Evolutionary conservation across 2,329 filamentous ascomycete species (phyloP).

Genomic region (Xylaria sp.): DNA sequence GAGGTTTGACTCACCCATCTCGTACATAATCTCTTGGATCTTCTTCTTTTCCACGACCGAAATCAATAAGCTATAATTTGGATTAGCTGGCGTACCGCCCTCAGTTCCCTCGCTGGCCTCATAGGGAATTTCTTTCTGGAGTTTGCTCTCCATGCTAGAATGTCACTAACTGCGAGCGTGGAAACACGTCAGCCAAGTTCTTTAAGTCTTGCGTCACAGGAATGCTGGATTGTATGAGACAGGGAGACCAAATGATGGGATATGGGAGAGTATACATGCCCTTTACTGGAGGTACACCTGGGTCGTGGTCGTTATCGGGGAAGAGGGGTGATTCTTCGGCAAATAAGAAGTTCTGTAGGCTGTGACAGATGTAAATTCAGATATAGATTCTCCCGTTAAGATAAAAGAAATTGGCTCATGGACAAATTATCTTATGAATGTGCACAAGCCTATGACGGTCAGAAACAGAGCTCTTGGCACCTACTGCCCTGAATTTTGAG

Average conservation of each 20-base stretch:
- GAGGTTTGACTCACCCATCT: neutral
- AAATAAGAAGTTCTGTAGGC: constrained; percentile 27
- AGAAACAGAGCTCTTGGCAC: neutral
- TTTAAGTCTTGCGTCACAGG: neutral
- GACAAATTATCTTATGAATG: neutral
- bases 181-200: neutral
- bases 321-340: neutral
- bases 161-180: neutral
- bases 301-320: constrained; percentile 24
- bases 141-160: neutral
- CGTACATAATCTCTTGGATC: neutral
- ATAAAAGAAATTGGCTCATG: neutral
- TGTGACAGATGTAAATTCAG: neutral
- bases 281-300: constrained; percentile 24
- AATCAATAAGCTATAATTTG: constrained; percentile 24
- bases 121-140: neutral
- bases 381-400: neutral
- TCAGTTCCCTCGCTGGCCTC: neutral
- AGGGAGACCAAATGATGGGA: neutral
- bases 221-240: too few species aligned
- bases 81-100: neutral
- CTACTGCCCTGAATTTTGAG: constrained; percentile 25
- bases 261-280: neutral
- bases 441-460: neutral
- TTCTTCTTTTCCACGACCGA: constrained; percentile 16